A percentile compares a stretch with the other conserved stretches of the same genome.
Evolutionary conservation across 2,329 filamentous ascomycete species (phyloP).

Genomic region (Pseudogymnoascus sp.): DNA sequence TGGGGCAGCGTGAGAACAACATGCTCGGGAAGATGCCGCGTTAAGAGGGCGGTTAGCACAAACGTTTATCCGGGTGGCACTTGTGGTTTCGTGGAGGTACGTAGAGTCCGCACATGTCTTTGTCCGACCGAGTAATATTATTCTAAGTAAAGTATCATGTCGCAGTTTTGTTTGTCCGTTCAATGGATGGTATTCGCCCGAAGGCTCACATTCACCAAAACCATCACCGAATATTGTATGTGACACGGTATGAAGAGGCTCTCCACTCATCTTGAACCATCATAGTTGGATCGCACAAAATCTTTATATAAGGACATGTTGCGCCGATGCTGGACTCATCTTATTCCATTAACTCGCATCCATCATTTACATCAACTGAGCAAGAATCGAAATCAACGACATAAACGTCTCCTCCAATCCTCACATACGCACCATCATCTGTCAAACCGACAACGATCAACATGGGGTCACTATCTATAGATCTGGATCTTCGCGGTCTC

Average conservation of each 20-base stretch:
- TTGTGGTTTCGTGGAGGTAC: not conserved
- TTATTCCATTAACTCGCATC: not conserved
- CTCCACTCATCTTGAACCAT: constrained; percentile 16
- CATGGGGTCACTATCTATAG: constrained; percentile 22
- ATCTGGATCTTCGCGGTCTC: constrained; percentile 40
- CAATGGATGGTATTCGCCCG: not conserved
- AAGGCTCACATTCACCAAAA: not conserved
- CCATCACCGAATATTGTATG: not conserved
- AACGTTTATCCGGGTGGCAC: not conserved
- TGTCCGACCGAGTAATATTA: not conserved
- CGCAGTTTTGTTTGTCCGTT: not conserved
- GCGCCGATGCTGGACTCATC: not conserved
- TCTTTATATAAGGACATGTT: not conserved
- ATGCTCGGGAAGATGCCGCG: not conserved
- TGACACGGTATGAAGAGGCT: not conserved
- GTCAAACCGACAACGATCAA: constrained; percentile 16
- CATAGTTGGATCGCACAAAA: not conserved
- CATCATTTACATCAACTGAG: not conserved
- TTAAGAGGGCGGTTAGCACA: not conserved
- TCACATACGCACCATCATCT: constrained; percentile 1
- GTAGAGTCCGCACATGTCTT: constrained; percentile 9
- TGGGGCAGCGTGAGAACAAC: not conserved
- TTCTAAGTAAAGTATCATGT: not conserved
- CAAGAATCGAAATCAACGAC: not conserved
- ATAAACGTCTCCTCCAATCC: constrained; percentile 14